These are phyloP conservation scores for Cladophialophora psammophila DNA, from an alignment of 2,329 filamentous ascomycete species.

Conservation along the genomic window DNA sequence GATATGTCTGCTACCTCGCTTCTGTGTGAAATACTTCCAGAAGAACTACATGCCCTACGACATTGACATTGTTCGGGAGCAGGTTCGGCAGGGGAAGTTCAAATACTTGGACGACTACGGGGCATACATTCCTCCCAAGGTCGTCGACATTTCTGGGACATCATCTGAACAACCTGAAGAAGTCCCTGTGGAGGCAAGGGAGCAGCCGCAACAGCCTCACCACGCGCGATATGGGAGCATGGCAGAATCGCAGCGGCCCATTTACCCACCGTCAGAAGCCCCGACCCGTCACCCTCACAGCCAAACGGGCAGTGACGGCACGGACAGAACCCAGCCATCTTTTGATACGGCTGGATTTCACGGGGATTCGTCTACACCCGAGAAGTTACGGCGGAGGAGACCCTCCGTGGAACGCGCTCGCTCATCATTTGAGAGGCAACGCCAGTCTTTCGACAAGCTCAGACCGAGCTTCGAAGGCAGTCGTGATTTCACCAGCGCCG, in stretches of 20 bases:
- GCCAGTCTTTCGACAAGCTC: constrained; percentile 85
- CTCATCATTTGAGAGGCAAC: constrained; percentile 86
- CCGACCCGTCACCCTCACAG: constrained; percentile 80
- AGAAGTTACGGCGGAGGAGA: constrained; percentile 47
- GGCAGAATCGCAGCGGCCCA: constrained; percentile 87
- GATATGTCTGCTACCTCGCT: constrained; percentile 85
- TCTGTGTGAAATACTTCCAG: constrained; percentile 83
- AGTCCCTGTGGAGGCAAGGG: constrained; percentile 49
- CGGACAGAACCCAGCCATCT: constrained; percentile 72
- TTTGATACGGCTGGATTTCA: constrained; percentile 46
- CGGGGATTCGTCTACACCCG: constrained; percentile 68
- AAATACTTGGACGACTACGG: constrained; percentile 70
- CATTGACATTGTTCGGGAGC: constrained; percentile 94
- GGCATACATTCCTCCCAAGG: constrained; percentile 58
- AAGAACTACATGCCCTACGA: constrained; percentile 95
- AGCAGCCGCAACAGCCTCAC: constrained; percentile 48
- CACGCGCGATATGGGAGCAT: constrained; percentile 58
- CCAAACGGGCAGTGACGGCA: constrained; percentile 92
- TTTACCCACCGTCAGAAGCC: constrained; percentile 90
- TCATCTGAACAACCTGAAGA: constrained; percentile 64
- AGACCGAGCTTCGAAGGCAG: constrained; percentile 85
- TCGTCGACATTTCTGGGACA: constrained; percentile 58
- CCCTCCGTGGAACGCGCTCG: constrained; percentile 73
- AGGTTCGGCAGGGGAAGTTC: constrained; percentile 83
- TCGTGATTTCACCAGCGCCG: constrained; percentile 90